A percentile compares a stretch with the other conserved stretches of the same genome.
These are phyloP conservation scores for Wickerhamiella australiensis DNA, from an alignment of 805 yeast species.

Conservation along the genomic window DNA sequence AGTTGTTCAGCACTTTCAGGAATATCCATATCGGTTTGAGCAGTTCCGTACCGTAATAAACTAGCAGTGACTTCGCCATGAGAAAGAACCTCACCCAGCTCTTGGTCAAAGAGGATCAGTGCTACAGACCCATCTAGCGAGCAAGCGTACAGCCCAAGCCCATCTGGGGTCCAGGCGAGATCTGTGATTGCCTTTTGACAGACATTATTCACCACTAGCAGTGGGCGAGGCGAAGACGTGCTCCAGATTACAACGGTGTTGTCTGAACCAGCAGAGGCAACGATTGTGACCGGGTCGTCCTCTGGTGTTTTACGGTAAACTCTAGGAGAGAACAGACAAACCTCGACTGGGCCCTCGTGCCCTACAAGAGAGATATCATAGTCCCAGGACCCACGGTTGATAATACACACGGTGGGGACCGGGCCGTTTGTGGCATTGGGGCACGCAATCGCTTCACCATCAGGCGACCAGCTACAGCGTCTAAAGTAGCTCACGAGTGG, in stretches of 20 bases:
- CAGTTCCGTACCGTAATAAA: constrained; percentile 76
- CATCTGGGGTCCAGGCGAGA: constrained; percentile 78
- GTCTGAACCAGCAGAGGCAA: constrained; percentile 97
- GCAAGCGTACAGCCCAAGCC: constrained; percentile 56
- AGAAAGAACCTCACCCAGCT: constrained; percentile 40
- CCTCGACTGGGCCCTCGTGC: constrained; percentile 59
- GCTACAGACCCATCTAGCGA: constrained; percentile 79
- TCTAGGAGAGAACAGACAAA: constrained; percentile 42
- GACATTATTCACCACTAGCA: constrained; percentile 67
- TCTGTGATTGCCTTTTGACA: constrained; percentile 74
- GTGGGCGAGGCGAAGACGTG: constrained; percentile 61
- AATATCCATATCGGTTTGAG: constrained; percentile 67
- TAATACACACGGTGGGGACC: constrained; percentile 46
- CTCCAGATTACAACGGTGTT: constrained; percentile 80
- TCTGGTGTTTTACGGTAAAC: constrained; percentile 20
- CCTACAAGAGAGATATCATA: constrained; percentile 52
- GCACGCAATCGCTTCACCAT: constrained; percentile 58
- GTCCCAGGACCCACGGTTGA: constrained; percentile 56
- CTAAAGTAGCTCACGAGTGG: constrained; percentile 86
- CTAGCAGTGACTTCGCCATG: constrained; percentile 55
- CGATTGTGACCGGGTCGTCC: constrained; percentile 36
- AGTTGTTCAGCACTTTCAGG: constrained; percentile 82
- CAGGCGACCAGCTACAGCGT: constrained; percentile 61
- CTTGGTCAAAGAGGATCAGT: constrained; percentile 42
- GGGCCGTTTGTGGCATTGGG: constrained; percentile 63